Conservation (phyloP, 495 filamentous ascomycete species). For the Xeromyces bisporus region DNA sequence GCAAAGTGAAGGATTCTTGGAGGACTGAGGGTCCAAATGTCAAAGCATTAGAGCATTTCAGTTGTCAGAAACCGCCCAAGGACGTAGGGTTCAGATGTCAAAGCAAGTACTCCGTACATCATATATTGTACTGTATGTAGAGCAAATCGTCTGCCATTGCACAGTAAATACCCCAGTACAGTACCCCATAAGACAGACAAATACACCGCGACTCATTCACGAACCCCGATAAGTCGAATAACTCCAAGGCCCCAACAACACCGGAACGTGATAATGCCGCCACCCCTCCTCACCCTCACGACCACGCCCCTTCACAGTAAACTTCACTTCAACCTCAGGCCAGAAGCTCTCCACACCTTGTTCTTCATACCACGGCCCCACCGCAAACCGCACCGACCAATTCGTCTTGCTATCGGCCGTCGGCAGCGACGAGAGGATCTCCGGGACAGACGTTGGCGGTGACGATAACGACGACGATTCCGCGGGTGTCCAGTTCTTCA, state of each 20-base stretch:
- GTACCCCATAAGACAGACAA: too few relatives aligned
- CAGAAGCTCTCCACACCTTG: slow-evolving; percentile 65
- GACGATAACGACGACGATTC: slow-evolving; percentile 23
- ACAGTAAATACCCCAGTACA: too few relatives aligned
- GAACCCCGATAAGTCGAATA: slow-evolving; percentile 86
- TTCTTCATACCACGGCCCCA: slow-evolving; percentile 55
- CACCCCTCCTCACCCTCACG: slow-evolving; percentile 40
- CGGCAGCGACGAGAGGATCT: slow-evolving; percentile 27
- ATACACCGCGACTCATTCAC: slow-evolving; percentile 8
- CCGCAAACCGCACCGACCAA: slow-evolving; percentile 68
- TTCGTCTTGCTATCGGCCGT: slow-evolving; percentile 28
- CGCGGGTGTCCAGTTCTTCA: slow-evolving; percentile 56
- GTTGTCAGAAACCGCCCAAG: too few relatives aligned
- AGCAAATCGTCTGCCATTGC: too few relatives aligned
- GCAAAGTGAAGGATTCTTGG: too few relatives aligned
- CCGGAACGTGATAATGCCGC: slow-evolving; percentile 83
- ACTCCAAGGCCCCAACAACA: slow-evolving; percentile 75
- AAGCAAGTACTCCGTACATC: too few relatives aligned
- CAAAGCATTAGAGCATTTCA: too few relatives aligned
- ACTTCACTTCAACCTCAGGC: slow-evolving; percentile 76
- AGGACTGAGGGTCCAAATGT: too few relatives aligned
- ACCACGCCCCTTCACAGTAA: slow-evolving; percentile 46
- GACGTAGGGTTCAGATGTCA: too few relatives aligned
- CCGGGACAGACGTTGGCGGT: slow-evolving; percentile 30
- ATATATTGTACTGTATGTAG: too few relatives aligned